These are phyloP conservation scores for Eucalyptus guilfoylei DNA, from an alignment of 345 rosid species.

Conservation along the genomic window DNA sequence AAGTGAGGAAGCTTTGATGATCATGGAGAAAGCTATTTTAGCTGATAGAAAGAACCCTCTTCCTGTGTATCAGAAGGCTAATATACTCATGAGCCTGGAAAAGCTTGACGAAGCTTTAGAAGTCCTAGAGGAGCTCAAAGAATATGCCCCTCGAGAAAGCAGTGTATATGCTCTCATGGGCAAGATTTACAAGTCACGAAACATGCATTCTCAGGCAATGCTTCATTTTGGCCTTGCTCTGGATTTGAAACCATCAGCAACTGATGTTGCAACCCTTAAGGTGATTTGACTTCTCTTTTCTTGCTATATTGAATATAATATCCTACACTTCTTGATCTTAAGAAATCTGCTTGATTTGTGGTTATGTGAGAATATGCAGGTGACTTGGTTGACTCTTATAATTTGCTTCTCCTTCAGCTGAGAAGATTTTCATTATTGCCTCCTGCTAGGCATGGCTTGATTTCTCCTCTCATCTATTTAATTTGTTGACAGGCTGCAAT, in stretches of 20 bases:
- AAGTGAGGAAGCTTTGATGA: conserved; percentile 72
- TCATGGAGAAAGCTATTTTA: conserved; percentile 85
- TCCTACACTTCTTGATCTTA: not conserved
- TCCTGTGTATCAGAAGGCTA: conserved; percentile 97
- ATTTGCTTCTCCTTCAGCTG: not conserved
- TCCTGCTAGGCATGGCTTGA: not conserved
- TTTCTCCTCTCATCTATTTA: not conserved
- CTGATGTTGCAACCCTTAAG: conserved; percentile 88
- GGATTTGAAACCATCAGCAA: conserved; percentile 93
- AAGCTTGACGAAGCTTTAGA: conserved; percentile 72
- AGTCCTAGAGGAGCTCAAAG: conserved; percentile 90
- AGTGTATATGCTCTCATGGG: conserved; percentile 96
- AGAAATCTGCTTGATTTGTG: not conserved
- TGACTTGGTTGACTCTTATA: not conserved
- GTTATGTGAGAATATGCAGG: not conserved
- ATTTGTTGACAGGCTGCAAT: conserved; percentile 62
- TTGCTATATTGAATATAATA: not conserved
- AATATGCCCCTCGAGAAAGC: conserved; percentile 83
- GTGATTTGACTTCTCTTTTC: conserved; percentile 18
- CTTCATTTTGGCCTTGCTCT: conserved; percentile 88
- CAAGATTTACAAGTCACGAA: conserved; percentile 58
- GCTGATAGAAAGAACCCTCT: conserved; percentile 96
- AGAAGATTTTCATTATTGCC: not conserved
- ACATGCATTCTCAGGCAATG: conserved; percentile 82
- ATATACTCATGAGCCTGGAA: conserved; percentile 64